Base-by-base conservation (phyloP, 1,284 basidiomycete species). In the Ceratorhiza oryzae-sativae region DNA sequence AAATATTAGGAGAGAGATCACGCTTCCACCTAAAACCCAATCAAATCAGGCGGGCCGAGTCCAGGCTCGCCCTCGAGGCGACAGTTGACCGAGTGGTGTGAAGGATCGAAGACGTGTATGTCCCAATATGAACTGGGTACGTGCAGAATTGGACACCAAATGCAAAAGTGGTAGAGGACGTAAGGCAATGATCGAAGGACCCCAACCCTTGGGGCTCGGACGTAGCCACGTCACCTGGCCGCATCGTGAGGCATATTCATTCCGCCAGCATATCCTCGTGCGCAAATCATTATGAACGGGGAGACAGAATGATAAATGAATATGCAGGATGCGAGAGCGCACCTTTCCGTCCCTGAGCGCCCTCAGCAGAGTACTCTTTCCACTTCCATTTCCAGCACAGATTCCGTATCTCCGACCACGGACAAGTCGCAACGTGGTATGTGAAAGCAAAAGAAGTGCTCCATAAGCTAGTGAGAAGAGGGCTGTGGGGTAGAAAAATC, bases 391-490 rank as follows among this genome's bases (percentile, higher is more conserved):
- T 41, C 93, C 87, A 49, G 95, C 97, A 60, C 97, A 90, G 77
- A 99, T 94, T 80, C 97, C 97, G 82, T 99, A 99, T 74, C 94
- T 87, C 76, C 88, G 88, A 42, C 97, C 97, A 77, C 95, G 92
- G 80, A 95, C 87, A 72, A 99, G 88, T 75, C 93, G 91, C 75
- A 99, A 86, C 36, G 87, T 91, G 41, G 97, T 98, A 83, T 99
- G 97, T 72, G 98, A 99, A 76, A 99, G 88, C 73, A 99, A 86
- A 15, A 99, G 86, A 36, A 99, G 87, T 75, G 97, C 94, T 77
- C 97, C 97, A 80, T 99, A 99, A 18, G 97, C 97, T 73, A 99
- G 86, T 39, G 95, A 98, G 84, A 99, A 99, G 70, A 95, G 87
- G 0, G 91, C 68, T 71, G 45, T 27, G 10, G 27, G 39, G 25